Percentiles rank a stretch among this genome's conserved stretches.
phyloP scores from a whole-genome alignment of 2,329 filamentous ascomycete species.

The Emergomyces africanus region DNA sequence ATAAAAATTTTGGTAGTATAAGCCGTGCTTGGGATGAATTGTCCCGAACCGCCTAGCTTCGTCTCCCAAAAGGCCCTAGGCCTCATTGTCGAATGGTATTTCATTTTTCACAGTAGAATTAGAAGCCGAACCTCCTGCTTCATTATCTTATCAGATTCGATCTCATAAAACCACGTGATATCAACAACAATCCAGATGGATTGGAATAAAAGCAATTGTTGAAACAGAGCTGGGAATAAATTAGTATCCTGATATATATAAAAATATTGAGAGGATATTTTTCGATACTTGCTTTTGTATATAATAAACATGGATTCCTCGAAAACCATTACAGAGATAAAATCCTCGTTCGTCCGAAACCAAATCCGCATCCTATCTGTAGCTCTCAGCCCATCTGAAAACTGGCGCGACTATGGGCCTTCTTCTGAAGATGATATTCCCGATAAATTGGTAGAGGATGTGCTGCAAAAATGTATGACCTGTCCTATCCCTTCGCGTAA shows the following conservation, averaged over 20 bases:
- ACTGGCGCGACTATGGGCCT: slow-evolving; percentile 31
- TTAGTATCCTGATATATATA: not conserved
- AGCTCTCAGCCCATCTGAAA: slow-evolving; percentile 34
- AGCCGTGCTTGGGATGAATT: not conserved
- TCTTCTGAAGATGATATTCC: slow-evolving; percentile 30
- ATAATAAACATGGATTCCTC: slow-evolving; percentile 23
- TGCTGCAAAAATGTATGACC: slow-evolving; percentile 36
- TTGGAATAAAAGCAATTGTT: not conserved
- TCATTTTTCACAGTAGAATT: not conserved
- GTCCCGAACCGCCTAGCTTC: not conserved
- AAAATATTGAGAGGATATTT: not conserved
- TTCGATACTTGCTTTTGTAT: not conserved
- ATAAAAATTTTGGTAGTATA: not conserved
- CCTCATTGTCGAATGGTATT: not conserved
- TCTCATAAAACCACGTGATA: not conserved
- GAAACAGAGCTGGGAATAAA: not conserved
- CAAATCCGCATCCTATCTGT: slow-evolving; percentile 41
- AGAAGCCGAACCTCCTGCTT: not conserved
- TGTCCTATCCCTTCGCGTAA: not conserved
- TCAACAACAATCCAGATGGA: not conserved
- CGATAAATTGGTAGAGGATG: slow-evolving; percentile 38
- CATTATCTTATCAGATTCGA: not conserved
- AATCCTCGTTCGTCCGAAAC: slow-evolving; percentile 37
- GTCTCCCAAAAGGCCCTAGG: not conserved
- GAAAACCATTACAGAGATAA: slow-evolving; percentile 38